A percentile compares a stretch with the other conserved stretches of the same genome.
phyloP scores from a whole-genome alignment of 768 basidiomycete species.

The Imleria badia region DNA sequence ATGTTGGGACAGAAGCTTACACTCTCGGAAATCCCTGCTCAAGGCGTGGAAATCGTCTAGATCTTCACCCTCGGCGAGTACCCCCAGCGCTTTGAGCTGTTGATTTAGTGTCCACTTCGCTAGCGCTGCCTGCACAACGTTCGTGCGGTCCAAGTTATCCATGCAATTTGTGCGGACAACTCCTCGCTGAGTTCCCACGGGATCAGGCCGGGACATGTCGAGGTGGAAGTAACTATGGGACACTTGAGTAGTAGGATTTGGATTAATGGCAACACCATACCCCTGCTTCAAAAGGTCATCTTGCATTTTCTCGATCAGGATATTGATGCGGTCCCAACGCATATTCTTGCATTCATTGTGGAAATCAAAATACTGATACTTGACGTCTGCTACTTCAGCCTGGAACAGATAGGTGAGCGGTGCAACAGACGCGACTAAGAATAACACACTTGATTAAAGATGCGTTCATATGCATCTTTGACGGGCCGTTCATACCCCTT shows the following conservation, averaged over 20 bases:
- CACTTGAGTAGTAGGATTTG: constrained; percentile 4
- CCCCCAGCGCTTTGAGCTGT: constrained; percentile 72
- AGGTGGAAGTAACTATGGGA: constrained; percentile 75
- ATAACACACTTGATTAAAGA: constrained; percentile 56
- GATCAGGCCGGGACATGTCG: constrained; percentile 45
- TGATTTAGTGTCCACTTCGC: constrained; percentile 81
- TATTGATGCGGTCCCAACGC: constrained; percentile 90
- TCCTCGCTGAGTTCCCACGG: constrained; percentile 66
- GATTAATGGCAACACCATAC: constrained; percentile 35
- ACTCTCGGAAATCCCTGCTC: constrained; percentile 81
- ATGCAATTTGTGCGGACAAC: constrained; percentile 94
- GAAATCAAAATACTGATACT: constrained; percentile 97
- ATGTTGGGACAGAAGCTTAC: constrained; percentile 46
- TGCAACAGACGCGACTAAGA: neutral
- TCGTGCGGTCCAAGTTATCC: constrained; percentile 96
- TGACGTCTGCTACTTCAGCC: constrained; percentile 65
- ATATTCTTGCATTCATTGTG: constrained; percentile 93
- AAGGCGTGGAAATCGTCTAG: constrained; percentile 82
- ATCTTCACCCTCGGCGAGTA: constrained; percentile 67
- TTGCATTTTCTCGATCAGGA: constrained; percentile 75
- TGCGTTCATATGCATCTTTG: constrained; percentile 92
- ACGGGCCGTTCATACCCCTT: constrained; percentile 91
- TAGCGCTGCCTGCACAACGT: constrained; percentile 91
- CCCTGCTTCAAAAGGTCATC: constrained; percentile 69
- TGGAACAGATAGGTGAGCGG: constrained; percentile 24